A percentile compares a stretch with the other conserved stretches of the same genome.
phyloP scores from a whole-genome alignment of 139 green algal genomes.

The Haematococcus sp. region DNA sequence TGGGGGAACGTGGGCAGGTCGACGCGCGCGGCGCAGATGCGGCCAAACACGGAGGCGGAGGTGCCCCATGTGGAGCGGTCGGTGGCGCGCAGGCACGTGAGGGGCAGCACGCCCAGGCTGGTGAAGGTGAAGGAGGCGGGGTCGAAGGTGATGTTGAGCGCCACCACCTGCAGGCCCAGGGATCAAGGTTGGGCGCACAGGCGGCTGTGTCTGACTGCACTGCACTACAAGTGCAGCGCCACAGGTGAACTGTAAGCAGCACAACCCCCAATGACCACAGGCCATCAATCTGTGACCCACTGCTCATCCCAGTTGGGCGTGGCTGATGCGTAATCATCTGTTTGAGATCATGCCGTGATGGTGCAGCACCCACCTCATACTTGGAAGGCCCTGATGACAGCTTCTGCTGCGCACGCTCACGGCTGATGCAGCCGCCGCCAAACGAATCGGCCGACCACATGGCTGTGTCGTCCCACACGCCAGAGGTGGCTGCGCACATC shows the following conservation, averaged over 20 bases:
- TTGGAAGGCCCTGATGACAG: neutral
- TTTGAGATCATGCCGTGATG: no score
- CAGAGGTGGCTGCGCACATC: constrained; percentile 52
- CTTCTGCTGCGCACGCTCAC: neutral
- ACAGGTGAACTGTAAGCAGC: no score
- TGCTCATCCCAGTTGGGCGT: no score
- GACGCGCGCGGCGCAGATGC: constrained; percentile 16
- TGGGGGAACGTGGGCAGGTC: neutral
- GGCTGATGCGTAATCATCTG: no score
- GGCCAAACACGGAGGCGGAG: constrained; percentile 15
- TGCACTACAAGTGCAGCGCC: no score
- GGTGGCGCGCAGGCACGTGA: constrained; percentile 17
- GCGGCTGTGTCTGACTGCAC: neutral
- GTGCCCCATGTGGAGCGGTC: constrained; percentile 7
- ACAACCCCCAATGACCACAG: no score
- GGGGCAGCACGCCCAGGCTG: neutral
- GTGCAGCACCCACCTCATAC: neutral
- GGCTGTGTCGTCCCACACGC: constrained; percentile 67
- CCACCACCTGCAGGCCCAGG: constrained; percentile 5
- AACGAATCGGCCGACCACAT: constrained; percentile 1
- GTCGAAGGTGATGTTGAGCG: constrained; percentile 28
- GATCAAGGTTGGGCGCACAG: neutral
- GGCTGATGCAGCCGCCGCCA: constrained; percentile 16
- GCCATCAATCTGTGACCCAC: no score
- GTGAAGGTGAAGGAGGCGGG: constrained; percentile 2